Conservation (phyloP, 805 yeast species). For the Wickerhamiella dianesei region DNA sequence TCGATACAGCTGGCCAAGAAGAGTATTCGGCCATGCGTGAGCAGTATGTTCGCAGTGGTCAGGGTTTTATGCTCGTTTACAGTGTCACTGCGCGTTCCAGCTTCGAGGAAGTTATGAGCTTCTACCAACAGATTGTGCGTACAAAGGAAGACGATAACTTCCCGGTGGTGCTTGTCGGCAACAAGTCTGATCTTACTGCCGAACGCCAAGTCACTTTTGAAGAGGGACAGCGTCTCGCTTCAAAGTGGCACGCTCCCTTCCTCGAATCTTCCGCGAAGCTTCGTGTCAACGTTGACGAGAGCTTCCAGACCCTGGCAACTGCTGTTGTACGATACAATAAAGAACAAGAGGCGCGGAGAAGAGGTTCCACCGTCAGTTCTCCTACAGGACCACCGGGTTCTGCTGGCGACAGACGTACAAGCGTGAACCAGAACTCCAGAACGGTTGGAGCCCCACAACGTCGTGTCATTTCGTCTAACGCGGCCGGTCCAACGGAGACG, state of each 20-base stretch:
- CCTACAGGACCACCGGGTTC: neutral
- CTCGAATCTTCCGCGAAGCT: slow-evolving; percentile 90
- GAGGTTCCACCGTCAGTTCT: neutral
- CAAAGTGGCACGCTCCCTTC: slow-evolving; percentile 47
- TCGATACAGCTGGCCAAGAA: slow-evolving; percentile 99
- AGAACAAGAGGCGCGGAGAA: slow-evolving; percentile 7
- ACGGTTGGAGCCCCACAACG: neutral
- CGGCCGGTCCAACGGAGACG: neutral
- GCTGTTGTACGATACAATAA: slow-evolving; percentile 20
- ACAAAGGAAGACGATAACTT: slow-evolving; percentile 36
- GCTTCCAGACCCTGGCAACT: slow-evolving; percentile 42
- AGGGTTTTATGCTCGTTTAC: slow-evolving; percentile 81
- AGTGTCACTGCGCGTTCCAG: slow-evolving; percentile 70
- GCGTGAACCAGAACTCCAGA: neutral
- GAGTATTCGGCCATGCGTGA: slow-evolving; percentile 87
- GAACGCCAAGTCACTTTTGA: slow-evolving; percentile 70
- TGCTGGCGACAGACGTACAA: neutral
- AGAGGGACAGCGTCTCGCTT: slow-evolving; percentile 71
- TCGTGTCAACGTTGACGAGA: slow-evolving; percentile 77
- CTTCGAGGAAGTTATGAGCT: slow-evolving; percentile 70
- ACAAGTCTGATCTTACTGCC: slow-evolving; percentile 66
- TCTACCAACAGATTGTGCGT: slow-evolving; percentile 63
- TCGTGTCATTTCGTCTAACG: neutral
- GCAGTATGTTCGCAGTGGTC: slow-evolving; percentile 93
- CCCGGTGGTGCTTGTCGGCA: slow-evolving; percentile 87